A percentile compares a stretch with the other conserved stretches of the same genome.
Evolutionary conservation across 768 basidiomycete species (phyloP).

Genomic region (Dacryopinax spathularia): DNA sequence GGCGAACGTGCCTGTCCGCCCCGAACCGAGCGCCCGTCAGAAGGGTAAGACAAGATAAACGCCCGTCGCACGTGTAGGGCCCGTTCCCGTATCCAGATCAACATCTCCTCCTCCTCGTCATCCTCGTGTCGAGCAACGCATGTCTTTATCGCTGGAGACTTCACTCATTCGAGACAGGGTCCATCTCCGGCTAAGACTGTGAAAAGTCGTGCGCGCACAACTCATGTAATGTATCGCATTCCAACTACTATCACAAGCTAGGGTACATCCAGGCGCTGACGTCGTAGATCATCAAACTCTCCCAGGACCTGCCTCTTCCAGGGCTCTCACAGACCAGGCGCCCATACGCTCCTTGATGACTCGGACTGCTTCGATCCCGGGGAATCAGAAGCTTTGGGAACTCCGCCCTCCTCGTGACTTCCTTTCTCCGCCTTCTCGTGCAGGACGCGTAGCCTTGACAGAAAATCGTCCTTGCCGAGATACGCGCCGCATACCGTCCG

Average conservation of each 20-base stretch:
- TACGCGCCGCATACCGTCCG: slow-evolving; percentile 95
- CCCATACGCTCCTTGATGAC: not conserved
- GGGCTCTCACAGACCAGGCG: not conserved
- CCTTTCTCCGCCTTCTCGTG: slow-evolving; percentile 9
- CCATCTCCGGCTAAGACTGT: not conserved
- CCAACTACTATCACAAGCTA: not conserved
- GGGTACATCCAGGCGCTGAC: not conserved
- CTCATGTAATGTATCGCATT: slow-evolving; percentile 1
- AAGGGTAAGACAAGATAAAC: not conserved
- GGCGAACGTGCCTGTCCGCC: not conserved
- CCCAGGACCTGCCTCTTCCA: not conserved
- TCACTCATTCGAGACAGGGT: too few relatives aligned
- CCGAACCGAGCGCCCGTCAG: not conserved
- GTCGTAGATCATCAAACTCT: slow-evolving; percentile 2
- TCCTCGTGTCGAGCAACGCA: too few relatives aligned
- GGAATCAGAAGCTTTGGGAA: not conserved
- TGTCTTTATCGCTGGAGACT: not conserved
- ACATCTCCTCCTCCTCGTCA: not conserved
- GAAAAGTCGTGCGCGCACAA: not conserved
- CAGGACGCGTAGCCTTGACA: slow-evolving; percentile 44
- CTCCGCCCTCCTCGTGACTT: not conserved
- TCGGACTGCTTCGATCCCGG: not conserved
- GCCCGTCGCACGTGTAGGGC: slow-evolving; percentile 2
- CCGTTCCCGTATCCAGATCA: too few relatives aligned
- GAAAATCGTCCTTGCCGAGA: slow-evolving; percentile 79